These are phyloP conservation scores for Malassezia slooffiae DNA, from an alignment of 1,284 basidiomycete genomes.

Conservation along the genomic window DNA sequence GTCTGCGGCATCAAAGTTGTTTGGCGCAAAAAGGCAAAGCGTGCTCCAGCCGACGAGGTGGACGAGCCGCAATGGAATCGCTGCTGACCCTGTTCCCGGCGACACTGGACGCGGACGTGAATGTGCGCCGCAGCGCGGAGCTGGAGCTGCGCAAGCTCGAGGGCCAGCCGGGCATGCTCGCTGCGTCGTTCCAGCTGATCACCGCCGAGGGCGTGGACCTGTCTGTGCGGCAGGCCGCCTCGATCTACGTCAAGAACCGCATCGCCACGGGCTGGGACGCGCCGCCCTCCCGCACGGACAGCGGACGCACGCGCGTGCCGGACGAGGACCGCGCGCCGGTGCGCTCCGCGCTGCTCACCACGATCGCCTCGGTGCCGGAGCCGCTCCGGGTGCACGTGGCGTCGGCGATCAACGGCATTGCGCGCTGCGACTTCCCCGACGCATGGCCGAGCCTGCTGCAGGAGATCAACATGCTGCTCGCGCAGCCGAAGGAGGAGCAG, in stretches of 20 bases:
- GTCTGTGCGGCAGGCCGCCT: slow-evolving; percentile 35
- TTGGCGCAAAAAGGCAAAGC: too few relatives aligned
- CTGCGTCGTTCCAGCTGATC: slow-evolving; percentile 35
- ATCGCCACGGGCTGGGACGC: slow-evolving; percentile 34
- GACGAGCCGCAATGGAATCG: slow-evolving; percentile 11
- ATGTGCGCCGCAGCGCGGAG: slow-evolving; percentile 39
- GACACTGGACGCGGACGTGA: slow-evolving; percentile 28
- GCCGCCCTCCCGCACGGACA: slow-evolving; percentile 11
- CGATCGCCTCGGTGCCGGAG: slow-evolving; percentile 27
- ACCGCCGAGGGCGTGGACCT: slow-evolving; percentile 25
- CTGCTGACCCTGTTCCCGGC: slow-evolving; percentile 13
- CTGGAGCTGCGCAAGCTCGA: slow-evolving; percentile 41
- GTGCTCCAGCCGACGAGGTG: too few relatives aligned
- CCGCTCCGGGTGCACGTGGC: slow-evolving; percentile 33
- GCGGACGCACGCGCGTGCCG: slow-evolving; percentile 16
- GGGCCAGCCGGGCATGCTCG: slow-evolving; percentile 39
- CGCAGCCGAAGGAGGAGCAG: slow-evolving; percentile 22
- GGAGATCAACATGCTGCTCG: slow-evolving; percentile 28
- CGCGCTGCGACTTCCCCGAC: slow-evolving; percentile 34
- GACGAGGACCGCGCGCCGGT: slow-evolving; percentile 27
- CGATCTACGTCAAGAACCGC: slow-evolving; percentile 43
- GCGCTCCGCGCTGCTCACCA: slow-evolving; percentile 24
- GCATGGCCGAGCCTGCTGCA: slow-evolving; percentile 39
- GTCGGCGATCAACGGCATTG: slow-evolving; percentile 27
- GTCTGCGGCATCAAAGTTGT: too few relatives aligned